Base-by-base conservation (phyloP, 1,139 yeast genomes). In the Petasospora rhodanensis region DNA sequence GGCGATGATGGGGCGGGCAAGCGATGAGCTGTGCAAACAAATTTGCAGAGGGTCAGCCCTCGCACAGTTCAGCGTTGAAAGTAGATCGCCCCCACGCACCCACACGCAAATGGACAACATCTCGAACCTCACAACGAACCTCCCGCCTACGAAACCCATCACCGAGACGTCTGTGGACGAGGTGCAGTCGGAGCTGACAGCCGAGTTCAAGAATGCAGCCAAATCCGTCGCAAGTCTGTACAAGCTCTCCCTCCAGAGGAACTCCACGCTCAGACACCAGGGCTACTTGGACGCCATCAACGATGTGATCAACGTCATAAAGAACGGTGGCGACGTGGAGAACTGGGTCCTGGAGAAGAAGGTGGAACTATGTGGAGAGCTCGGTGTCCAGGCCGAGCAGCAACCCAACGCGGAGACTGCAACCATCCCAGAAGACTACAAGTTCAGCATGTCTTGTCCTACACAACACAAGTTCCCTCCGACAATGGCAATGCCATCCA, bases 121-220 rank as follows among this genome's bases (percentile, higher is more conserved):
- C 12, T 32, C 40, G 3, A 37, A 37, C 30, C 20, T 37, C 9
- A 33, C 40, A 4, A 22, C 13, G 14, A 35, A 31, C 16, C 24
- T 35, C 4, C 39, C 39, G 12, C 39, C 39, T 2, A 35, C 39
- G 11, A 18, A 18, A 10, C 35, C 39, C 9, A 21, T 35, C 20
- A 31, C 28, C 24, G 35, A 23, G 7, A 7, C 26, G 9, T 13
- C 26, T n/a, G 10, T 28, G 8, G 14, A 18, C 4, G 32, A 25
- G 28, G 24, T 37, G 11, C 37, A 37, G 23, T 7, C 26, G 4
- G 37, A 21, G 76, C 43, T 66, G 7, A 66, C 75, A 18, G 51
- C 59, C 2, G 82, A 76, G 45, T 78, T 78, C 56, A 72, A 79
- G 35, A 61, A 63, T 34, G 84, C 84, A 8, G 84, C 84, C 19